Evolutionary conservation across 345 rosid species (phyloP).

Genomic region (Camelina laxa): DNA sequence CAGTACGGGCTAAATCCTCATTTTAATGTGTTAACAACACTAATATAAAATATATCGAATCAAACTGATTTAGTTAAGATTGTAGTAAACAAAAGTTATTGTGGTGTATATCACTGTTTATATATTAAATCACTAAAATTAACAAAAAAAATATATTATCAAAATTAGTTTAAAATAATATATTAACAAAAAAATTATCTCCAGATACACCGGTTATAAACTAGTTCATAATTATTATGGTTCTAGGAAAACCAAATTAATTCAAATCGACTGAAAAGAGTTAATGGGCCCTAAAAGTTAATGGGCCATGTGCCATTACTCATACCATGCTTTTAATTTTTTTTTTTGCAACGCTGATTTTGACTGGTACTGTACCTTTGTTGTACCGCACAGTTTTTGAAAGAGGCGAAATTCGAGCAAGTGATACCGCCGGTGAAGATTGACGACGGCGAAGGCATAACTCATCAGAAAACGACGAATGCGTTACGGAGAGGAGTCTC

Average conservation of each 20-base stretch:
- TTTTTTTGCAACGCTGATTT: background rate
- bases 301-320: background rate
- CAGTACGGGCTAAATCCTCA: no score
- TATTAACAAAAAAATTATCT: no score
- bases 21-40: no score
- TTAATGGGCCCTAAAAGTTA: background rate
- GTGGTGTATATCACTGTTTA: no score
- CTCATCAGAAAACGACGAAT: constrained; percentile 45
- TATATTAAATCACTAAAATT: no score
- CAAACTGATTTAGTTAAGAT: no score
- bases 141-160: no score
- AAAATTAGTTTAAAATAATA: no score
- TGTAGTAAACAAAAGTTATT: no score
- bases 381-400: constrained; percentile 28
- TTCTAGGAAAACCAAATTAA: background rate
- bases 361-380: background rate
- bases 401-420: constrained; percentile 42
- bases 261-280: background rate
- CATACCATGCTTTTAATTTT: background rate
- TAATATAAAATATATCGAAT: no score
- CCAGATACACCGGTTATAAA: no score
- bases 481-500: constrained; percentile 55
- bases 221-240: background rate
- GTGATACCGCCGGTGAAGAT: constrained; percentile 51
- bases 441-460: constrained; percentile 41